These are phyloP conservation scores for Penicillium crystallinum DNA, from an alignment of 495 filamentous ascomycete genomes.

Conservation along the genomic window DNA sequence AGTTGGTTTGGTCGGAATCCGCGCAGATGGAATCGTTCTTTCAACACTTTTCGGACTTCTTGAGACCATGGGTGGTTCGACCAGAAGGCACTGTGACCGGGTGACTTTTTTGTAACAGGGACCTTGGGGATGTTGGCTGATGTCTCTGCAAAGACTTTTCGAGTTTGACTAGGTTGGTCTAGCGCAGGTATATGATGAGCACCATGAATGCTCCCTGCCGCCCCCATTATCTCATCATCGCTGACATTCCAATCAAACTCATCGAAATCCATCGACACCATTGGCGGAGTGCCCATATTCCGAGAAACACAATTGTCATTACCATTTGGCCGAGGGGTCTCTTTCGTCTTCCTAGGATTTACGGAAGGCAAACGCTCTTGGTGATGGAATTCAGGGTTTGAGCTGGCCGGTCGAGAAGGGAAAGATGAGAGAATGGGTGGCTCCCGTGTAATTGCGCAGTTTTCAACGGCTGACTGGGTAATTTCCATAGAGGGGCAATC, in stretches of 20 bases:
- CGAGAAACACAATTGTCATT: slow-evolving; percentile 39
- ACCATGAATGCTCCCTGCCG: slow-evolving; percentile 52
- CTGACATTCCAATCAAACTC: slow-evolving; percentile 62
- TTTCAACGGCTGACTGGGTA: not conserved
- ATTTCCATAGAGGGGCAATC: not conserved
- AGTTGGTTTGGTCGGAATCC: slow-evolving; percentile 90
- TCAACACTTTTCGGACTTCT: slow-evolving; percentile 73
- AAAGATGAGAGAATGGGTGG: not conserved
- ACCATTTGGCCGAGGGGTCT: slow-evolving; percentile 5
- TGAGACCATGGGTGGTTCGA: slow-evolving; percentile 66
- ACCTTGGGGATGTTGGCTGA: slow-evolving; percentile 44
- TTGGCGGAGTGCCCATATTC: slow-evolving; percentile 42
- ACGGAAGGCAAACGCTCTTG: slow-evolving; percentile 4
- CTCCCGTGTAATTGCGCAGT: not conserved
- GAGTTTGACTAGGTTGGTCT: slow-evolving; percentile 23
- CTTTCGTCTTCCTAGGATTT: slow-evolving; percentile 5
- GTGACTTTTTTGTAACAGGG: slow-evolving; percentile 30
- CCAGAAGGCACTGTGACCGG: slow-evolving; percentile 34
- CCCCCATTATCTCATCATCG: slow-evolving; percentile 66
- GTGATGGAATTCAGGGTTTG: not conserved
- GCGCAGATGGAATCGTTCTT: slow-evolving; percentile 72
- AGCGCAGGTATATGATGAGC: slow-evolving; percentile 24
- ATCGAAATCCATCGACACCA: slow-evolving; percentile 36
- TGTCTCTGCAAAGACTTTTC: slow-evolving; percentile 51
- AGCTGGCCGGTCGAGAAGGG: not conserved